A percentile compares a stretch with the other conserved stretches of the same genome.
Evolutionary conservation across 2,329 filamentous ascomycete genomes (phyloP).

Genomic region (Aspergillus hiratsukae): DNA sequence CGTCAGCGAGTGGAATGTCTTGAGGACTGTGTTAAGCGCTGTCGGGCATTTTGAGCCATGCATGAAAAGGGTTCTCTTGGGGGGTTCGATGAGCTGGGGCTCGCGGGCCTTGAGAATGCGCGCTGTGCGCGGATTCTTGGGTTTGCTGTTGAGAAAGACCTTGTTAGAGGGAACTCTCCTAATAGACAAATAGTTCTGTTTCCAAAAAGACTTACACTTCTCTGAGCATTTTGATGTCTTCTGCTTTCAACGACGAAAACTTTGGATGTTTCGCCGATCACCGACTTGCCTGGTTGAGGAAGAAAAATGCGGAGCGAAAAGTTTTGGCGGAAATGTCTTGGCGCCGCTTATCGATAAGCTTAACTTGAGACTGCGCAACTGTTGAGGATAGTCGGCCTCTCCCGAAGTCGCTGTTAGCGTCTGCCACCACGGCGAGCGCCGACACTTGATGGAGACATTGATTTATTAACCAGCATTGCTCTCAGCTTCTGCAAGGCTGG

Average conservation of each 20-base stretch:
- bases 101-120: constrained; percentile 89
- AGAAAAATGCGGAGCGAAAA: constrained; percentile 32
- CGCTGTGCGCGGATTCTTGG: constrained; percentile 84
- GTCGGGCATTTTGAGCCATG: constrained; percentile 82
- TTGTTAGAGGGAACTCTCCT: constrained; percentile 1
- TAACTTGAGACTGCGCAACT: constrained; percentile 1
- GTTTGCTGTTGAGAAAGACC: constrained; percentile 48
- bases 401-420: constrained; percentile 1
- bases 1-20: constrained; percentile 79
- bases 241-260: constrained; percentile 2
- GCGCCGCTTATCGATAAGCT: constrained; percentile 37
- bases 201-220: constrained; percentile 36
- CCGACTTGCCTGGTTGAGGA: constrained; percentile 12
- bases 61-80: constrained; percentile 85
- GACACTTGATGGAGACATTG: background rate
- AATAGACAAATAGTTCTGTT: background rate
- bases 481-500: constrained; percentile 2
- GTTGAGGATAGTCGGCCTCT: constrained; percentile 2
- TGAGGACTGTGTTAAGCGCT: constrained; percentile 74
- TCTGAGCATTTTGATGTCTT: constrained; percentile 34
- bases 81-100: constrained; percentile 82
- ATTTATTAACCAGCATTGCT: background rate
- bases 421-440: constrained; percentile 6
- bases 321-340: constrained; percentile 35
- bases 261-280: constrained; percentile 10